A percentile compares a stretch with the other conserved stretches of the same genome.
Conservation (phyloP, 176 grass and related monocot species). For the Cenchrus americanus region DNA sequence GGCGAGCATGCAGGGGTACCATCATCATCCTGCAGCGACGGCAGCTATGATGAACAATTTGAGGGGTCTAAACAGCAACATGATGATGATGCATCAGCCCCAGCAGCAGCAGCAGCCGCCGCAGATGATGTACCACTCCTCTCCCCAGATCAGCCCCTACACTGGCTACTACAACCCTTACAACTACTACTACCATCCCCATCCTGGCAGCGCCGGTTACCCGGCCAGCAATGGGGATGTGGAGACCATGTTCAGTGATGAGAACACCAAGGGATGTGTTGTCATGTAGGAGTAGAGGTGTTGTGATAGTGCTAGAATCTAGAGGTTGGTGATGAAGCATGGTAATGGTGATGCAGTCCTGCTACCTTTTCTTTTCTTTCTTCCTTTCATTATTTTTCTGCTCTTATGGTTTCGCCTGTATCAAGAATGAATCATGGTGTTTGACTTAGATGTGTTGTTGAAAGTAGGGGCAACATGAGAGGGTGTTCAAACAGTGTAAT, state of each 20-base stretch:
- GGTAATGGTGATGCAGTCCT: constrained; percentile 40
- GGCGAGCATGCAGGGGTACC: constrained; percentile 72
- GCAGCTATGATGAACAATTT: constrained; percentile 73
- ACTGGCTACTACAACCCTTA: constrained; percentile 88
- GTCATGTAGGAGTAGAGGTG: constrained; percentile 84
- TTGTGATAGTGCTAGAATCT: constrained; percentile 46
- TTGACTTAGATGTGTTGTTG: constrained; percentile 54
- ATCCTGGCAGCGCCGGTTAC: constrained; percentile 54
- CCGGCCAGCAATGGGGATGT: constrained; percentile 62
- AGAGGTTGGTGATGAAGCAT: constrained; percentile 54
- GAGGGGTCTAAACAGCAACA: constrained; percentile 58
- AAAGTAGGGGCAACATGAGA: constrained; percentile 45
- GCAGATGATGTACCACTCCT: constrained; percentile 95
- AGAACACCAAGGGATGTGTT: constrained; percentile 86
- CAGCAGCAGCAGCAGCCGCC: constrained; percentile 79
- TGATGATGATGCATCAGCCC: constrained; percentile 88
- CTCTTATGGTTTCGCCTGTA: constrained; percentile 51
- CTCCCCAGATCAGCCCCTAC: constrained; percentile 92
- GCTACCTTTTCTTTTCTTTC: constrained; percentile 25
- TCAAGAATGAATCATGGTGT: constrained; percentile 63
- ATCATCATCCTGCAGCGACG: constrained; percentile 57
- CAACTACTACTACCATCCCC: constrained; percentile 68
- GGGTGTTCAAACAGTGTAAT: constrained; percentile 39
- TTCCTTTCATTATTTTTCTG: constrained; percentile 41
- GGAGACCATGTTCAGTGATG: constrained; percentile 93